Conservation (phyloP, 495 filamentous ascomycete genomes). For the Trichoderma reesei region DNA sequence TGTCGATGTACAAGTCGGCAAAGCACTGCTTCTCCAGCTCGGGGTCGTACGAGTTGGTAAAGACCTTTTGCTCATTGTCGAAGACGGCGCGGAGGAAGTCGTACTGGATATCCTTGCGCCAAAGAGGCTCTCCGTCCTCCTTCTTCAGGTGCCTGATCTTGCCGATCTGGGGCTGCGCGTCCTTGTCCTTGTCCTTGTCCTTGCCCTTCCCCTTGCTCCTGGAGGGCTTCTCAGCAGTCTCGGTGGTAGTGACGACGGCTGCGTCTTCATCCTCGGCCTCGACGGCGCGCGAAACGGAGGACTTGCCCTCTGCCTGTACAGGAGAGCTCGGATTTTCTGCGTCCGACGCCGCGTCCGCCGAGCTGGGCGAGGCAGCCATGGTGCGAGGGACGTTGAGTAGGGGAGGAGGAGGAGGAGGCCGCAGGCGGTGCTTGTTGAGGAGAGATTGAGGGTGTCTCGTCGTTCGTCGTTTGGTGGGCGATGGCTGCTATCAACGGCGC, state of each 20-base stretch:
- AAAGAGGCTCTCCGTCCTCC: constrained; percentile 90
- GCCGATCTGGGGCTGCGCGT: constrained; percentile 52
- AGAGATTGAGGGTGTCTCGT: background rate
- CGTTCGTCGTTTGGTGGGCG: background rate
- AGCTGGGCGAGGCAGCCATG: constrained; percentile 29
- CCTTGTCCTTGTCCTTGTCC: constrained; percentile 19
- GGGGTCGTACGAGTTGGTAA: constrained; percentile 73
- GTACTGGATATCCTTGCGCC: constrained; percentile 96
- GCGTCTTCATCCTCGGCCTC: constrained; percentile 29
- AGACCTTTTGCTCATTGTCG: constrained; percentile 72
- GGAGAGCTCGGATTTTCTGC: constrained; percentile 24
- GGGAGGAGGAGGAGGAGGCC: background rate
- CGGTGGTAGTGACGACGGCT: constrained; percentile 24
- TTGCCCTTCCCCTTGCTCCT: constrained; percentile 25
- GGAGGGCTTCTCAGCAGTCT: constrained; percentile 17
- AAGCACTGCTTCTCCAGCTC: constrained; percentile 73
- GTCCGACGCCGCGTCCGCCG: constrained; percentile 22
- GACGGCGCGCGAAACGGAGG: constrained; percentile 24
- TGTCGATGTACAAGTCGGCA: constrained; percentile 93
- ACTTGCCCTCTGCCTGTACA: constrained; percentile 20
- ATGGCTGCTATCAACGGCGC: background rate
- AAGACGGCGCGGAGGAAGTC: constrained; percentile 90
- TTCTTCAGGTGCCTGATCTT: constrained; percentile 97
- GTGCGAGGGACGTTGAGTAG: background rate
- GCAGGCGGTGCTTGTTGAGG: background rate